Evolutionary conservation across 176 grass and related monocot species (phyloP).

Genomic region (Musa beccarii): DNA sequence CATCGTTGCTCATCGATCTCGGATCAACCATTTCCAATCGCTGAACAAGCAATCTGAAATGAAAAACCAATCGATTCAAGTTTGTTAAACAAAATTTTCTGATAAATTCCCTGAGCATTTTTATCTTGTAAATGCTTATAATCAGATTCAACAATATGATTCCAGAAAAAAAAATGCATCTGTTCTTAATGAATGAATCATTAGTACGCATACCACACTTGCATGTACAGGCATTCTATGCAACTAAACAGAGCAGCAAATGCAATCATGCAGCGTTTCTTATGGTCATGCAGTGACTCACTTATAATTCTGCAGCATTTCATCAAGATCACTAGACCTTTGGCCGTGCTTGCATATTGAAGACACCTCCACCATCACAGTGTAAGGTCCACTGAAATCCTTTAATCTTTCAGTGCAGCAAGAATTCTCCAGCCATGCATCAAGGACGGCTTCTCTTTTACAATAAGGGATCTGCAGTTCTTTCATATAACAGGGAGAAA

Average conservation of each 20-base stretch:
- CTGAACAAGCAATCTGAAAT: constrained; percentile 55
- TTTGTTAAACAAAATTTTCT: not conserved
- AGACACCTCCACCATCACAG: constrained; percentile 59
- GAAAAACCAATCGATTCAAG: constrained; percentile 1
- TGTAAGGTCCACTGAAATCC: constrained; percentile 58
- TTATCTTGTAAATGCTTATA: not conserved
- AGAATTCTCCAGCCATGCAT: constrained; percentile 38
- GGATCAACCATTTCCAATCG: constrained; percentile 61
- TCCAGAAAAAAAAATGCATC: too few relatives aligned
- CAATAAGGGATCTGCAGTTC: constrained; percentile 67
- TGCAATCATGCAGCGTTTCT: too few relatives aligned
- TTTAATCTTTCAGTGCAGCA: constrained; percentile 30
- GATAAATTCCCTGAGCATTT: not conserved
- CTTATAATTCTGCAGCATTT: constrained; percentile 65
- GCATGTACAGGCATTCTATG: too few relatives aligned
- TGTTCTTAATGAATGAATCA: too few relatives aligned
- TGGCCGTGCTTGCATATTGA: constrained; percentile 45
- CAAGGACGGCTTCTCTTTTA: constrained; percentile 49
- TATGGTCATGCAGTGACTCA: constrained; percentile 23
- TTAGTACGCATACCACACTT: too few relatives aligned
- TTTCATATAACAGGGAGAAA: constrained; percentile 51
- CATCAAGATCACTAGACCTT: constrained; percentile 44
- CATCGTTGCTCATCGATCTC: constrained; percentile 54
- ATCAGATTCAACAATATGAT: too few relatives aligned
- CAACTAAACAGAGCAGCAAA: too few relatives aligned